Evolutionary conservation across 192 early-diverging fungal genomes (phyloP), one percentile per base, ranked within the genome.

Genomic region (Coemansia guatemalensis): DNA sequence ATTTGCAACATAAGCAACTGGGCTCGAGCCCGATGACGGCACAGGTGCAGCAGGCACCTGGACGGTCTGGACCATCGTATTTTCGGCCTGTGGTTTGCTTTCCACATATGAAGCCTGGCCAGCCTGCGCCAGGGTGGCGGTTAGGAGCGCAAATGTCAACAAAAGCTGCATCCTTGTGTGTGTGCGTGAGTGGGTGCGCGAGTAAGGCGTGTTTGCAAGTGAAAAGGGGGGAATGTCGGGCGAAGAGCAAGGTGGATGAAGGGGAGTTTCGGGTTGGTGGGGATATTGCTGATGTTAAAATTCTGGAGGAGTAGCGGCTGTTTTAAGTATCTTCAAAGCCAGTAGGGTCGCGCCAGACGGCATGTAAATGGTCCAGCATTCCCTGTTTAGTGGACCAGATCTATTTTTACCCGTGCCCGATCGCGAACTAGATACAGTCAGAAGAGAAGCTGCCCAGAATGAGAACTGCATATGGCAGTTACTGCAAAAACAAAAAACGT

Each of bases 111-210:
- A 62, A 7, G 65, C 62, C 32, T 55, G 56, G 14, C 64, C 73
- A 22, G 58, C 65, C 30, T 67, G 68, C 17, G 68, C 72, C 50
- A 74, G 44, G 5, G 72, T 49, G 18, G 60, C 64, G 1, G 64
- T 60, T 39, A 69, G 53, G 8, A 69, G 53, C 52, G 73, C 56
- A 64, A 70, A 80, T 60, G 77, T 80, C 68, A 67, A 74, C 58
- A 71, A 48, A 33, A 80, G 60, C 44, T 65, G 49, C 77, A 80
- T 80, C 49, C 2, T 71, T 32, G 11, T 48, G 39, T 48, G 26
- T 25, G 44, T 54, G 26, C 55, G 44, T 64, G 50, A 17, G 23
- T 5, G 62, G 22, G 39, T 18, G 23, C 20, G 35, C 11, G 30
- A 54, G 20, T n/a, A n/a, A 30, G 32, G 32, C 30, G 51, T 44